Conservation (phyloP, 2,329 filamentous ascomycete species). For the Raffaelea ambrosiae region DNA sequence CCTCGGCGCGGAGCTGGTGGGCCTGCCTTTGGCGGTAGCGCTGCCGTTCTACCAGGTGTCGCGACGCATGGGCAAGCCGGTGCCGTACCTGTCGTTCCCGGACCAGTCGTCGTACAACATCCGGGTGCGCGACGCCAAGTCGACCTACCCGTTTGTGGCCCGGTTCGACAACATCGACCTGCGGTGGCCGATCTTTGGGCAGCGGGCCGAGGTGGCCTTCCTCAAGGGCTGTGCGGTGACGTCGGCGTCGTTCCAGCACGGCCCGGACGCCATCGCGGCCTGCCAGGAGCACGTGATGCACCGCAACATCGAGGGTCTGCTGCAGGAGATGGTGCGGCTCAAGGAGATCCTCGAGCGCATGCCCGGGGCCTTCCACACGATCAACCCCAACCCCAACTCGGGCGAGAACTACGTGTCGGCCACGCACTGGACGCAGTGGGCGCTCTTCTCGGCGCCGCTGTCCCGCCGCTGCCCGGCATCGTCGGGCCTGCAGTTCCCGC, state of each 20-base stretch:
- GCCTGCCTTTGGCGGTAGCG: slow-evolving; percentile 39
- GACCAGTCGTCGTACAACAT: slow-evolving; percentile 47
- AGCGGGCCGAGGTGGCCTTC: slow-evolving; percentile 41
- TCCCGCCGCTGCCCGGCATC: slow-evolving; percentile 42
- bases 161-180: slow-evolving; percentile 45
- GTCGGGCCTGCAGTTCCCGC: slow-evolving; percentile 42
- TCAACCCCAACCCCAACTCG: slow-evolving; percentile 42
- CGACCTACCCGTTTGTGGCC: slow-evolving; percentile 39
- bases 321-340: slow-evolving; percentile 39
- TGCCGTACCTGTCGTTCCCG: slow-evolving; percentile 43
- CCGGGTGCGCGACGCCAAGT: slow-evolving; percentile 38
- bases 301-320: slow-evolving; percentile 37
- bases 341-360: slow-evolving; percentile 46
- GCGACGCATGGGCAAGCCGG: slow-evolving; percentile 39
- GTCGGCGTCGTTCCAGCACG: slow-evolving; percentile 40
- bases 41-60: slow-evolving; percentile 42
- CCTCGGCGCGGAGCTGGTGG: slow-evolving; percentile 38
- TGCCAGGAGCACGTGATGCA: slow-evolving; percentile 48
- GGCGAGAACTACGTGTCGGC: slow-evolving; percentile 41
- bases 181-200: slow-evolving; percentile 45
- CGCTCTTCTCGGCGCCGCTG: slow-evolving; percentile 40
- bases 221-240: slow-evolving; percentile 41
- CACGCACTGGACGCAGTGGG: slow-evolving; percentile 41
- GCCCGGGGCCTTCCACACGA: slow-evolving; percentile 45
- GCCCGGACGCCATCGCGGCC: slow-evolving; percentile 40